Evolutionary conservation across 2,329 filamentous ascomycete species (phyloP).

Genomic region (Rhynchosporium secalis): DNA sequence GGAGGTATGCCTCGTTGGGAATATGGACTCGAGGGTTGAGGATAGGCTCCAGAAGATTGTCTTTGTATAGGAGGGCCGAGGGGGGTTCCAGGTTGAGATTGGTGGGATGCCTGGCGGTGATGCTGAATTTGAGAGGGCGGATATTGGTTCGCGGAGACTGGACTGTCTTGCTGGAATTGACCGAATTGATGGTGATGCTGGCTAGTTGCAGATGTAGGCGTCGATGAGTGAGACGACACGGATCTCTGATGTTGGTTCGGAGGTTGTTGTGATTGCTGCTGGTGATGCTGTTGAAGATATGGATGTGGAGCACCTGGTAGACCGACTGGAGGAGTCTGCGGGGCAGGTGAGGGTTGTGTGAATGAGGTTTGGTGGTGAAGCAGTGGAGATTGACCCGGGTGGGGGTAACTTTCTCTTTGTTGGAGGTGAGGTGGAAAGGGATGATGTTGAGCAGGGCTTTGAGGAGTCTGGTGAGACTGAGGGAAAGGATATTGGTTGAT

Average conservation of each 20-base stretch:
- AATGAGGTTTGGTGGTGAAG: constrained; percentile 37
- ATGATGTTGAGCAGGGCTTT: constrained; percentile 39
- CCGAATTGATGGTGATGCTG: constrained; percentile 55
- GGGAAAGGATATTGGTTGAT: constrained; percentile 39
- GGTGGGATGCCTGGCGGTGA: constrained; percentile 35
- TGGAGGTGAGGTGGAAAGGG: constrained; percentile 25
- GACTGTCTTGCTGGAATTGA: constrained; percentile 55
- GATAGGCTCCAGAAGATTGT: constrained; percentile 47
- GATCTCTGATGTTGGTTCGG: constrained; percentile 46
- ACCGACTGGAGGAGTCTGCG: constrained; percentile 40
- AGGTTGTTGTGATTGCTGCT: constrained; percentile 1
- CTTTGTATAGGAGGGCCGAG: constrained; percentile 51
- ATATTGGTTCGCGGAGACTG: constrained; percentile 40
- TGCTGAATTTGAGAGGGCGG: constrained; percentile 36
- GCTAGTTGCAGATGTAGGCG: constrained; percentile 62
- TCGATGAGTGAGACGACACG: constrained; percentile 59
- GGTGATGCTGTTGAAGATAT: constrained; percentile 36
- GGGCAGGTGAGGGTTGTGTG: constrained; percentile 35
- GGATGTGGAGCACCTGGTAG: constrained; percentile 38
- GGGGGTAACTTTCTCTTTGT: constrained; percentile 38
- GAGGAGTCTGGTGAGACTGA: constrained; percentile 35
- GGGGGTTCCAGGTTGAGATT: constrained; percentile 45
- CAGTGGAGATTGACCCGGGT: constrained; percentile 31
- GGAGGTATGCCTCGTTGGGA: constrained; percentile 49
- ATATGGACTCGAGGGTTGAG: constrained; percentile 60